phyloP scores from a whole-genome alignment of 2,329 filamentous ascomycete species.

The Aspergillus latus region DNA sequence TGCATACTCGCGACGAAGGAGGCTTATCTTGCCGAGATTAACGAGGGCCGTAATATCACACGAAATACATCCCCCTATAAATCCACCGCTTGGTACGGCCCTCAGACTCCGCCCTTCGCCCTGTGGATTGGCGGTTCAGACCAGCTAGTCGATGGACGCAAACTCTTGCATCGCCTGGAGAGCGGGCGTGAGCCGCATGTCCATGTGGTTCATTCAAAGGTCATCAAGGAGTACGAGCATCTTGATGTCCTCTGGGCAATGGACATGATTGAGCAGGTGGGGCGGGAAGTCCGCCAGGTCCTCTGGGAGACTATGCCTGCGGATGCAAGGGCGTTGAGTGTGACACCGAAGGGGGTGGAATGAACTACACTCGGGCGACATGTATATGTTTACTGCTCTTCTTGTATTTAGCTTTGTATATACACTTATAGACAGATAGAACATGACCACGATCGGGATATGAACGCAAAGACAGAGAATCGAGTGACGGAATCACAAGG shows the following conservation, averaged over 20 bases:
- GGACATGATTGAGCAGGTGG: constrained; percentile 80
- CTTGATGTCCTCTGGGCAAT: constrained; percentile 95
- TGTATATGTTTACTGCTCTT: too few species aligned
- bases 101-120: constrained; percentile 76
- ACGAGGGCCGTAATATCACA: constrained; percentile 26
- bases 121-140: constrained; percentile 85
- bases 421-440: too few species aligned
- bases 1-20: constrained; percentile 83
- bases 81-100: constrained; percentile 76
- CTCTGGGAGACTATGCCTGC: constrained; percentile 72
- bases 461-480: too few species aligned
- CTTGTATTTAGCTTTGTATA: too few species aligned
- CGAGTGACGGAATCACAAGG: too few species aligned
- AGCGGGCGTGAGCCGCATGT: constrained; percentile 79
- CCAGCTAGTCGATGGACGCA: constrained; percentile 76
- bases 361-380: neutral
- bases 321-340: constrained; percentile 59
- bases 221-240: constrained; percentile 88
- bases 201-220: constrained; percentile 73
- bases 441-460: too few species aligned
- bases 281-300: constrained; percentile 74
- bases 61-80: neutral
- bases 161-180: constrained; percentile 71
- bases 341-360: constrained; percentile 51
- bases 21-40: constrained; percentile 62